Base-by-base conservation (phyloP, 1,284 basidiomycete species). In the Heliocybe sulcata region DNA sequence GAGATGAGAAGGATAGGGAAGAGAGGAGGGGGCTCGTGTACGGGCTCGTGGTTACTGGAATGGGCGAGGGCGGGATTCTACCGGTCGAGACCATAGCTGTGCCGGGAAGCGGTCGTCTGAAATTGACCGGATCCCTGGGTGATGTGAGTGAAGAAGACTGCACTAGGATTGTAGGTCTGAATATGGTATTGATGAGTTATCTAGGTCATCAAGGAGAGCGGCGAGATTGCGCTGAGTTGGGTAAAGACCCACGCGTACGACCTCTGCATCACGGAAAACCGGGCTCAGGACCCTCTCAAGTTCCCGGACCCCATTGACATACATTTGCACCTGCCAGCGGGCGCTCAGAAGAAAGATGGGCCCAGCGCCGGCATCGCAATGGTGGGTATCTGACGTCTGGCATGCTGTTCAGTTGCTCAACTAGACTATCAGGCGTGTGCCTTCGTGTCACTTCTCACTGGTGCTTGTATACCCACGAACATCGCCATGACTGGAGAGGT, bases 311-410 rank as follows among this genome's bases (percentile, higher is more conserved):
- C 74, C 38, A 82, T 92, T 54, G 92, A 95, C 64, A 75, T 95
- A 10, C 94, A 96, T 62, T 70, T 95, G n/a, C 93, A 96, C 65
- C 72, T 95, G 38, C 92, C 92, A 1, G 80, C 87, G 1, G 92
- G 92, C 1, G 88, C 90, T 1, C 87, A 92, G 67, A 92, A 87
- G 75, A 95, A 95, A 72, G 93, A 95, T 65, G 93, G 93, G 0
- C 92, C 92, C 0, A 90, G 87, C 61, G 92, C 93, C 0, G 93
- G 93, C 3, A 80, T 94, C 19, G 91, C 92, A 1, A 92, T 95
- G 85, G 87, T 89, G 56, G 35, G 58, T 55, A 6, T 4, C 6
- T 27, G 27, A 35, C 9, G 16, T 45, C 25, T 22, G 4, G 10
- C 10, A 2, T 49, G 49, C 54, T 54, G 26, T 31, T 45, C 33